phyloP scores from a whole-genome alignment of 768 basidiomycete genomes.

The Mycena pura region DNA sequence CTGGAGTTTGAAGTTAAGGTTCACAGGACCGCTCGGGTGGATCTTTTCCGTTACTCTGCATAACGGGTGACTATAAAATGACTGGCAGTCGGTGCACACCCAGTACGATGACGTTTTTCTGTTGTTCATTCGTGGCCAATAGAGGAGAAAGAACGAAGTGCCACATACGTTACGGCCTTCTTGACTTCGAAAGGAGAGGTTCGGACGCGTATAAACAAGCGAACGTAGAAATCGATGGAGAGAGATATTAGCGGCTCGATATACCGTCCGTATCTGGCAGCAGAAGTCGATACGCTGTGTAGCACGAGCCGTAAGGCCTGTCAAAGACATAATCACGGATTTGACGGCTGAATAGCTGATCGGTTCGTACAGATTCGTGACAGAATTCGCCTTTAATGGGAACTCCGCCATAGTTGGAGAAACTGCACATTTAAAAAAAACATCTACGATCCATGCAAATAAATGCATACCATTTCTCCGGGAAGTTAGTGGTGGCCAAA shows the following conservation, averaged over 20 bases:
- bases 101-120: constrained; percentile 90
- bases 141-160: not conserved
- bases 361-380: constrained; percentile 81
- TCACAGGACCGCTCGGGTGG: constrained; percentile 61
- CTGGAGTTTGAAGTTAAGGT: constrained; percentile 74
- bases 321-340: not conserved
- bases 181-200: constrained; percentile 86
- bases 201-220: constrained; percentile 84
- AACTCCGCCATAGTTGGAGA: constrained; percentile 93
- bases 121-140: constrained; percentile 17
- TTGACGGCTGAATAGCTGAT: not conserved
- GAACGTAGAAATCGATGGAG: constrained; percentile 97
- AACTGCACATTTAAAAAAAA: constrained; percentile 63
- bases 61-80: constrained; percentile 84
- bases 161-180: constrained; percentile 71
- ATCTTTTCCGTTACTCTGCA: constrained; percentile 72
- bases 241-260: constrained; percentile 89
- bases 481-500: constrained; percentile 90
- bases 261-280: constrained; percentile 90
- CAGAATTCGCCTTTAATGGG: constrained; percentile 93
- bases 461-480: constrained; percentile 89
- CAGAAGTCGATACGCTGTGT: constrained; percentile 83
- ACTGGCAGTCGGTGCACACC: constrained; percentile 84
- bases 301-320: constrained; percentile 93
- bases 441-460: not conserved